Evolutionary conservation across 345 rosid genomes (phyloP).

Genomic region (Populus pruinosa): DNA sequence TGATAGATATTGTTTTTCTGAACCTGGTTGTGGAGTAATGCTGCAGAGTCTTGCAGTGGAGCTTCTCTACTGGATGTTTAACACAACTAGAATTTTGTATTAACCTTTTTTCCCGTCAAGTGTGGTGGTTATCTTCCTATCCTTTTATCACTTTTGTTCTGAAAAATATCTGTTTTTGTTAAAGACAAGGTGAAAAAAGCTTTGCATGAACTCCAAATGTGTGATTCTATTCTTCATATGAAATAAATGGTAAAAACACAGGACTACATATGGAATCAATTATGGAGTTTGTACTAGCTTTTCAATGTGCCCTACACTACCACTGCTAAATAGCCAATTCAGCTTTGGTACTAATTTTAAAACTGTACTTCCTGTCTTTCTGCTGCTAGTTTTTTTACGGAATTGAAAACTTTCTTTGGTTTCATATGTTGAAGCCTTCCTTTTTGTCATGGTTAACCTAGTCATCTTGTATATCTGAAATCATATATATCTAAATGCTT

Average conservation of each 20-base stretch:
- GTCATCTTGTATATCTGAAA: neutral
- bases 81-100: neutral
- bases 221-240: neutral
- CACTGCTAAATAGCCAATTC: neutral
- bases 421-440: neutral
- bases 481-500: neutral
- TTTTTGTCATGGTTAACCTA: neutral
- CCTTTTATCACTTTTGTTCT: neutral
- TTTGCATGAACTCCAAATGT: neutral
- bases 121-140: neutral
- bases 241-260: neutral
- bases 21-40: neutral
- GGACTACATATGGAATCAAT: neutral
- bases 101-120: neutral
- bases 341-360: neutral
- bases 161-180: neutral
- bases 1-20: neutral
- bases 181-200: neutral
- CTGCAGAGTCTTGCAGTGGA: neutral
- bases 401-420: neutral
- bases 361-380: neutral
- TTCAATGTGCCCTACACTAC: neutral
- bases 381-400: neutral
- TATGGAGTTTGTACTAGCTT: neutral
- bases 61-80: neutral